These are phyloP conservation scores for Lecanicillium sp. DNA, from an alignment of 2,329 filamentous ascomycete species.

Conservation along the genomic window DNA sequence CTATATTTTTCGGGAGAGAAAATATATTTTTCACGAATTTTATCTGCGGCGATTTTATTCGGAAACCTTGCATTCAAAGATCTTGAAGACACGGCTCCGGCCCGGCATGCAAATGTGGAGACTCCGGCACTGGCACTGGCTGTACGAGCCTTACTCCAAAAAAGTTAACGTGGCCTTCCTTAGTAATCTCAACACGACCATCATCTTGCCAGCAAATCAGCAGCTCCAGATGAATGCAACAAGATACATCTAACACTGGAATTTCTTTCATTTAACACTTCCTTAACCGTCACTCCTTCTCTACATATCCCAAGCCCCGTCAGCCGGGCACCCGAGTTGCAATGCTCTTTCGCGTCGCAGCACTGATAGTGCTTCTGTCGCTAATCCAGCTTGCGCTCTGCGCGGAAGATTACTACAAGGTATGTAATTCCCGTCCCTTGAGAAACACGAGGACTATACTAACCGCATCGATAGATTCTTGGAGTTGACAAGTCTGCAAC, in stretches of 20 bases:
- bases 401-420: conserved; percentile 73
- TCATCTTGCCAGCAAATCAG: background rate
- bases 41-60: too few species aligned
- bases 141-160: too few species aligned
- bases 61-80: too few species aligned
- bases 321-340: conserved; percentile 13
- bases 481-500: conserved; percentile 71
- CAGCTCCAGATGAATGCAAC: background rate
- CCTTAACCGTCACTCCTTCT: background rate
- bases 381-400: conserved; percentile 47
- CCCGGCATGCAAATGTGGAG: too few species aligned
- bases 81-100: too few species aligned
- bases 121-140: too few species aligned
- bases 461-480: conserved; percentile 49
- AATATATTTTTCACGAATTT: too few species aligned
- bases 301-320: too few species aligned
- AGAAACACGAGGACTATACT: conserved; percentile 3
- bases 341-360: conserved; percentile 45
- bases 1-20: too few species aligned
- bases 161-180: background rate
- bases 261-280: background rate
- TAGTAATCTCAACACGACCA: background rate
- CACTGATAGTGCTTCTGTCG: conserved; percentile 43
- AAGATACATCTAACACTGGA: background rate
- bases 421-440: conserved; percentile 19